A percentile compares a stretch with the other conserved stretches of the same genome.
Conservation (phyloP, 768 basidiomycete genomes). For the Pholiota molesta region DNA sequence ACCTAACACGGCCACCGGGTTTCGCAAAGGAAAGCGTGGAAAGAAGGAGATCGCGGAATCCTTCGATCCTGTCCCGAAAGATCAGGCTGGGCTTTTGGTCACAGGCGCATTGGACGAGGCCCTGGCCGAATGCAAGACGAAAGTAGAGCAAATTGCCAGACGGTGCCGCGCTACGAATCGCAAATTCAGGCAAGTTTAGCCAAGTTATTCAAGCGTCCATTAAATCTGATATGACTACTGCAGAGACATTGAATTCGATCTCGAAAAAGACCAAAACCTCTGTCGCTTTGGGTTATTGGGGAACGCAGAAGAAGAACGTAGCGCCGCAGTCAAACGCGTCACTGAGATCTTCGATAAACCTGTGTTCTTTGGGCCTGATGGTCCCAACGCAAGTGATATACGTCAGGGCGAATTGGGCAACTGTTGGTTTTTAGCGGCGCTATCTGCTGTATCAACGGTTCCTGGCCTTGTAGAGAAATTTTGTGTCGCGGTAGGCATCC, state of each 20-base stretch:
- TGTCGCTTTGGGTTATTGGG: conserved; percentile 1
- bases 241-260: conserved; percentile 9
- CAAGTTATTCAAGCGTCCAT: no score
- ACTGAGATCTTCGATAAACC: conserved; percentile 10
- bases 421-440: conserved; percentile 57
- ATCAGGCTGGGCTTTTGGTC: conserved; percentile 47
- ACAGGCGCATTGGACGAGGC: conserved; percentile 53
- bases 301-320: no score
- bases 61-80: conserved; percentile 28
- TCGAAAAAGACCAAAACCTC: conserved; percentile 4
- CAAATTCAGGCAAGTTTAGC: conserved; percentile 45
- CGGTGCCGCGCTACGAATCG: conserved; percentile 49
- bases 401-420: conserved; percentile 51
- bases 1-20: not conserved
- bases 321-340: conserved; percentile 5
- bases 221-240: conserved; percentile 3
- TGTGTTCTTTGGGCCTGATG: conserved; percentile 8
- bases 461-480: conserved; percentile 51
- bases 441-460: conserved; percentile 49
- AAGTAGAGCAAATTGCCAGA: conserved; percentile 46
- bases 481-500: conserved; percentile 38
- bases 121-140: conserved; percentile 46
- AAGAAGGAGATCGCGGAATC: conserved; percentile 14
- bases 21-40: not conserved
- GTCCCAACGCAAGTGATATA: conserved; percentile 7